phyloP scores from a whole-genome alignment of 257 asterid genomes.

The Paulownia fortunei region DNA sequence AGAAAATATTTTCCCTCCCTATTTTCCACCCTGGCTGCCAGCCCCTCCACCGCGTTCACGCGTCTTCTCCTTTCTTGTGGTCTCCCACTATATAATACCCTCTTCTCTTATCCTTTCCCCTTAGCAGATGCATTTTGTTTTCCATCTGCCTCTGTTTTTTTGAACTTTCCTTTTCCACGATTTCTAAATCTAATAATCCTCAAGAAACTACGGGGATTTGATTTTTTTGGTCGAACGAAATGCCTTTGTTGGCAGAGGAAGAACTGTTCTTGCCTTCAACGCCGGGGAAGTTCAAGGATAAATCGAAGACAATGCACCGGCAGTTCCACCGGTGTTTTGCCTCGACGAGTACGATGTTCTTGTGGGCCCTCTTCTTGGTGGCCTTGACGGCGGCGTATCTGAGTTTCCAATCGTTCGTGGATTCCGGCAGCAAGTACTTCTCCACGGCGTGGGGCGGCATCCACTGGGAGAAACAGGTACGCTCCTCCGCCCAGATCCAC shows the following conservation, averaged over 20 bases:
- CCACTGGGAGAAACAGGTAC: constrained; percentile 72
- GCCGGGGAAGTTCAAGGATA: constrained; percentile 77
- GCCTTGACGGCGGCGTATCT: constrained; percentile 79
- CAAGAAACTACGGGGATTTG: constrained; percentile 8
- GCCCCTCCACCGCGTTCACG: constrained; percentile 60
- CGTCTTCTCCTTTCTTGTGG: constrained; percentile 42
- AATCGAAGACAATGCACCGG: constrained; percentile 54
- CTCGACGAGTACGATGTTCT: constrained; percentile 82
- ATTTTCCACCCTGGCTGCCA: constrained; percentile 37
- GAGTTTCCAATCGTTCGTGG: constrained; percentile 73
- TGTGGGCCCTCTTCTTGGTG: constrained; percentile 80
- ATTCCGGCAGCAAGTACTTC: constrained; percentile 61
- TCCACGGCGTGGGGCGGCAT: constrained; percentile 69
- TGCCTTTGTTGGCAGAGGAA: constrained; percentile 56
- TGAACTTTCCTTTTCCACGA: no score
- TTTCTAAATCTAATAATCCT: not conserved
- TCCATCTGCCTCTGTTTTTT: constrained; percentile 51
- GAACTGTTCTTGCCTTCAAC: constrained; percentile 71
- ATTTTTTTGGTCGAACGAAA: constrained; percentile 1
- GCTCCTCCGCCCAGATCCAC: constrained; percentile 67
- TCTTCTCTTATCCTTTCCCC: not conserved
- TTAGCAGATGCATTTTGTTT: constrained; percentile 56
- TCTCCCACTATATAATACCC: constrained; percentile 47
- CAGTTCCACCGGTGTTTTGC: constrained; percentile 77
- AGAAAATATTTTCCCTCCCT: not conserved